These are phyloP conservation scores for Gomphus sp. DNA, from an alignment of 1,284 basidiomycete genomes.

Conservation along the genomic window DNA sequence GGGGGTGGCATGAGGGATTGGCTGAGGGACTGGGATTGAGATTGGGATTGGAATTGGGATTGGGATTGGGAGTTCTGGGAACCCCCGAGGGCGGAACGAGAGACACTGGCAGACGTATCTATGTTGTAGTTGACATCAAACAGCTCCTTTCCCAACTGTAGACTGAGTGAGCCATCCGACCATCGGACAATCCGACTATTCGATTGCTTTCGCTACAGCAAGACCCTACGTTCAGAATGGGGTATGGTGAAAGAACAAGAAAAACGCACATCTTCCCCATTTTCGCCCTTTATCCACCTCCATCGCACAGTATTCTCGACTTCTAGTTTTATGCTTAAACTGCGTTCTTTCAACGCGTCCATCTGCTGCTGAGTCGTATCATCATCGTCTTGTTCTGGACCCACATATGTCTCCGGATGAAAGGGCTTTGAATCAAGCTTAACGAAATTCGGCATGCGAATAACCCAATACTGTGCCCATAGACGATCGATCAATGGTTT, in stretches of 20 bases:
- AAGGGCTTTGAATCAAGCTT: conserved; percentile 78
- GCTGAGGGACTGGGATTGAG: conserved; percentile 8
- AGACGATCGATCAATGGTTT: conserved; percentile 5
- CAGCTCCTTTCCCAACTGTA: conserved; percentile 83
- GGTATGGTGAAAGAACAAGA: conserved; percentile 3
- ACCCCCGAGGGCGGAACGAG: conserved; percentile 44
- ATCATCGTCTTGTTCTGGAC: conserved; percentile 66
- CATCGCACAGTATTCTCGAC: conserved; percentile 89
- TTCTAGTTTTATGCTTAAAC: conserved; percentile 74
- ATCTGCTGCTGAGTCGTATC: conserved; percentile 41
- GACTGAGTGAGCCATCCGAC: conserved; percentile 84
- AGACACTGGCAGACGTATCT: conserved; percentile 56
- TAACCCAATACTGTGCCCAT: conserved; percentile 67
- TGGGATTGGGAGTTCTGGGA: no score
- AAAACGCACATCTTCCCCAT: conserved; percentile 56
- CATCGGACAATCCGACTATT: conserved; percentile 84
- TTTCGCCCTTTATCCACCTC: conserved; percentile 74
- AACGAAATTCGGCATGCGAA: conserved; percentile 78
- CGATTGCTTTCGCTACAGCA: conserved; percentile 60
- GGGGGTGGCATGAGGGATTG: conserved; percentile 1
- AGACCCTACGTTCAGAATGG: conserved; percentile 6
- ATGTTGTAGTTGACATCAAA: conserved; percentile 78
- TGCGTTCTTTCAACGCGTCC: conserved; percentile 56
- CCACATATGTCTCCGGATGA: conserved; percentile 70
- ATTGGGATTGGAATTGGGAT: no score